Conservation (phyloP, 345 rosid genomes). For the Eutrema yunnanense region DNA sequence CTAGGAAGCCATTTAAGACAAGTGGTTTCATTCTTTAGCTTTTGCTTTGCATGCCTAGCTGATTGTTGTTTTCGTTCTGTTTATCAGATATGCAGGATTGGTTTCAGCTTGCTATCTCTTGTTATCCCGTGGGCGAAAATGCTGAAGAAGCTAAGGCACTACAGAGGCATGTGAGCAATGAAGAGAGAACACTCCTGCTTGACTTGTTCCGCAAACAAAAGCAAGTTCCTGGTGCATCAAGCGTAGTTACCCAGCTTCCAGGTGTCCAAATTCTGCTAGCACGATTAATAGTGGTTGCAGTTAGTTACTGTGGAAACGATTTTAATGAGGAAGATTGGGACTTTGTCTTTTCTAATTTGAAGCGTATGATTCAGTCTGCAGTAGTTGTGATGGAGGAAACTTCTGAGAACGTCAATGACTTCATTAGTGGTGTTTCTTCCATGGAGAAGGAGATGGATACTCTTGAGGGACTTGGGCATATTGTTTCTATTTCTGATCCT, state of each 20-base stretch:
- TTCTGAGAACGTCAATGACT: slow-evolving; percentile 68
- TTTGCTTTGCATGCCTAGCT: slow-evolving; percentile 9
- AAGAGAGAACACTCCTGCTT: slow-evolving; percentile 60
- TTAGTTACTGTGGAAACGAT: slow-evolving; percentile 81
- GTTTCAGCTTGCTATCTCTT: slow-evolving; percentile 73
- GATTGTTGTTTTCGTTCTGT: slow-evolving; percentile 19
- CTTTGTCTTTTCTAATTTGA: slow-evolving; percentile 54
- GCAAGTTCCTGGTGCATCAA: slow-evolving; percentile 34
- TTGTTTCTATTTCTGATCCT: slow-evolving; percentile 48
- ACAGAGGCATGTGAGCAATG: slow-evolving; percentile 46
- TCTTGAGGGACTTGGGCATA: slow-evolving; percentile 46
- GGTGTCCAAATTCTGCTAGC: slow-evolving; percentile 53
- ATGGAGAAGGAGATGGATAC: slow-evolving; percentile 31
- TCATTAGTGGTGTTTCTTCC: slow-evolving; percentile 40
- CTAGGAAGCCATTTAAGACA: slow-evolving; percentile 1
- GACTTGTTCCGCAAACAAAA: slow-evolving; percentile 81
- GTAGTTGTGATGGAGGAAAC: slow-evolving; percentile 90
- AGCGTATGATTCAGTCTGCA: slow-evolving; percentile 76
- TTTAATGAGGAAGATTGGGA: slow-evolving; percentile 86
- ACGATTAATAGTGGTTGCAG: slow-evolving; percentile 56
- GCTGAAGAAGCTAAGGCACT: slow-evolving; percentile 47
- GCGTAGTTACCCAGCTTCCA: slow-evolving; percentile 42
- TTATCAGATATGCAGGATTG: slow-evolving; percentile 74
- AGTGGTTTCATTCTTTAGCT: not conserved
- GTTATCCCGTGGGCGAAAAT: slow-evolving; percentile 57